Base-by-base conservation (phyloP, 1,284 basidiomycete genomes). In the Coriolopsis trogii region DNA sequence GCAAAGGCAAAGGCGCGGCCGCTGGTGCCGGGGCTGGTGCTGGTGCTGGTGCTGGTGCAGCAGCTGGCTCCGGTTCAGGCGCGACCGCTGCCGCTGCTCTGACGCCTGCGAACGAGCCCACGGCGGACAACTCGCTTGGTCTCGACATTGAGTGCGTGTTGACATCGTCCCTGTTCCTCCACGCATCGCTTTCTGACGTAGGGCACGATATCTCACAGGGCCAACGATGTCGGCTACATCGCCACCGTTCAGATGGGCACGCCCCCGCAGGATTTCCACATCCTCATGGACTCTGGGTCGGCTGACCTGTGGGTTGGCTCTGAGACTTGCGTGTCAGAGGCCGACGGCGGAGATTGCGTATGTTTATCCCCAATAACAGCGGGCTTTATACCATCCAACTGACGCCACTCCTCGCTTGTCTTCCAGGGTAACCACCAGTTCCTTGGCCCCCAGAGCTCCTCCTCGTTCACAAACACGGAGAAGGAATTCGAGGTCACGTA, bases 281-380 rank as follows among this genome's bases (percentile, higher is more conserved):
- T 95, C 63, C 78, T 95, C 43, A 86, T 92, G 84, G 93, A 95
- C 71, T 89, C 89, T 23, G 93, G 93, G 28, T 91, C 87, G 7
- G 85, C 90, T 13, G 93, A 95, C 67, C 76, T 91, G 33, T 95
- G 93, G 91, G 84, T 90, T 16, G 84, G 84, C 9, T 73, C 76
- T 7, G 81, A 85, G 63, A 67, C 68, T 37, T 89, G 85, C 66
- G 63, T 68, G 50, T 78, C 70, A n/a, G 42, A 60, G 34, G 59
- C 43, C n/a, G n/a, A n/a, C n/a, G 81, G 79, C 26, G 76, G 74
- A 31, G 75, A 68, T 56, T 84, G 83, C 63, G 82, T 82, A 66
- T 62, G 79, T 74, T 10, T n/a, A n/a, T n/a, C n/a, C n/a, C 15
- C 20, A 44, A 25, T 13, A 25, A 34, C 30, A 6, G 3, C 31